Evolutionary conservation across 306 rosid species (phyloP), one percentile per base, ranked within the genome.

Genomic region (Cyclanthera cordifolia): DNA sequence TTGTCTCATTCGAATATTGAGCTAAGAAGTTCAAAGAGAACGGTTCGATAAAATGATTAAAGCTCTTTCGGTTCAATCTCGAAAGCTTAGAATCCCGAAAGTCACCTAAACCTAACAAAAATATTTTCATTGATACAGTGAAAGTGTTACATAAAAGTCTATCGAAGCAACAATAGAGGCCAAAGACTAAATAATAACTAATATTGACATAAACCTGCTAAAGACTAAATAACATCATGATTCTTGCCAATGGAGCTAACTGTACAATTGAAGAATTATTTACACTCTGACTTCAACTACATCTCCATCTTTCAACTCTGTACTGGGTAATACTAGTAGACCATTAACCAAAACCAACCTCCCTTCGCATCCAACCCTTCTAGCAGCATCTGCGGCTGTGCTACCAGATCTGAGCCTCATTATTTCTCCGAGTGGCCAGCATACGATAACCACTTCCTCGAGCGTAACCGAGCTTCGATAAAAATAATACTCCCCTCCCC

Each of bases 361-460:
- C 67, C 96, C 98, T 16, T 85, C 98, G 48, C 79, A 78, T 74
- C 98, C 98, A n/a, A 75, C 88, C 72, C 95, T 87, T 59, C 82
- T 85, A 55, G 98, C 98, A 41, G 98, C 96, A 82, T 87, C 98
- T 34, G 95, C 84, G n/a, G 95, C 96, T 3, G 96, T 92, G 85
- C 95, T 92, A 64, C 98, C 96, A 6, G 88, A 81, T 39, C 79
- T 83, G 72, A 92, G 73, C 84, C 98, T 81, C 89, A 85, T 79
- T 67, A 92, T 87, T 72, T 89, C 86, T 7, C 98, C 98, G 49
- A 75, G 75, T 45, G 98, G 98, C 96, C 90, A 89, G 65, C 96
- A 81, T 48, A 89, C 85, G 39, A 92, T 81, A 21, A 92, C 93
- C 77, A 92, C 98, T 72, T 92, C 98, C 76, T 90, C 85, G 28